Evolutionary conservation across 2,329 filamentous ascomycete species (phyloP), one percentile per base, ranked within the genome.

Genomic region (Fusarium abutilonis): DNA sequence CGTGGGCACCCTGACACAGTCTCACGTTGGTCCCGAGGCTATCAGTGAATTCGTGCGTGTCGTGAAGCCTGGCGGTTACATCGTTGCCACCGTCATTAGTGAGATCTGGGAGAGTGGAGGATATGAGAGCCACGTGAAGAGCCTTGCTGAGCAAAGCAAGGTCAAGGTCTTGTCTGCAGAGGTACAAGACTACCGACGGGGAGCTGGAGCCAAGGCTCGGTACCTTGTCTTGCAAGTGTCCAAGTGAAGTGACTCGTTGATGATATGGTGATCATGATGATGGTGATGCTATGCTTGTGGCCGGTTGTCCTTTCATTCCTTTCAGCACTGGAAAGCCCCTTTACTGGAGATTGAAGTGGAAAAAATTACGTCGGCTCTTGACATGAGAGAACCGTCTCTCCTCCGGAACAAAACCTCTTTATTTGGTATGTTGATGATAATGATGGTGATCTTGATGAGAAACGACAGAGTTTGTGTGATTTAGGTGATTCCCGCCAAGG

Each of bases 1-100:
- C 72, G 78, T 81, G 21, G 83, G 83, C 23, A 85, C 82, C 3
- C 78, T 86, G 58, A 86, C 84, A 0, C 76, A 80, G 49, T 82
- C 81, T 10, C 83, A 86, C 60, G 79, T 86, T 32, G 83, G 83
- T 1, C 82, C 83, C 0, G 68, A 69, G 39, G 80, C 80, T 4
- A 64, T 86, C 36, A 69, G 74, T 19, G 83, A 86, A 66, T 79
- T 86, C 44, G 74, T 82, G 21, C 74, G 83, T 9, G 68, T 86
- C 4, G 73, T 78, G 28, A 82, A 79, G 71, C 74, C 64, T 10
- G 75, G 74, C 5, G 83, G 83, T 1, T 66, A 82, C 32, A 69
- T 85, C 21, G 79, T 83, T 31, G 80, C 81, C 3, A 85, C 82
- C 1, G 75, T 86, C 5, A 71, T 83, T 6, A 77, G 80, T 17